Conservation (phyloP, 1,284 basidiomycete genomes). For the Trametes polyzona region DNA sequence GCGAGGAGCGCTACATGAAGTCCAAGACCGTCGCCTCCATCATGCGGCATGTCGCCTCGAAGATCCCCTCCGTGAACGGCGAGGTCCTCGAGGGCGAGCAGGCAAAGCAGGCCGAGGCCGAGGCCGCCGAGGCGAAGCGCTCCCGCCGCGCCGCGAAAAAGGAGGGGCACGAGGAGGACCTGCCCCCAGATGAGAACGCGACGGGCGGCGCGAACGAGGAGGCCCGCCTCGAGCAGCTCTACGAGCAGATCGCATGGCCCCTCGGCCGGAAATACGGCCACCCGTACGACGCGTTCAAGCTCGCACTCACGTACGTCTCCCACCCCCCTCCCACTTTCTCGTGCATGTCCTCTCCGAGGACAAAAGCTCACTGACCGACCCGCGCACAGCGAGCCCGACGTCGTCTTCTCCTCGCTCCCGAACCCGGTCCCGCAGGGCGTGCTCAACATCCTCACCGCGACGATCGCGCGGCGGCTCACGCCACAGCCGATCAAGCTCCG, state of each 20-base stretch:
- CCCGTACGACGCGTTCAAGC: conserved; percentile 98
- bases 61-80: conserved; percentile 57
- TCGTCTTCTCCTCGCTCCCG: conserved; percentile 78
- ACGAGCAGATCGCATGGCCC: conserved; percentile 94
- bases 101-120: conserved; percentile 43
- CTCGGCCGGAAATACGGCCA: conserved; percentile 93
- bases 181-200: conserved; percentile 36
- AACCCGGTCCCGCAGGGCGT: conserved; percentile 66
- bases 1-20: conserved; percentile 98
- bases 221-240: conserved; percentile 80
- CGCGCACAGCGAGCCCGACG: conserved; percentile 78
- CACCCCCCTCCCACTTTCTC: neutral
- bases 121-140: conserved; percentile 50
- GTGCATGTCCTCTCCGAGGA: neutral
- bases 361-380: conserved; percentile 1
- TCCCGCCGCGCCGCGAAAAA: conserved; percentile 47
- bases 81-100: conserved; percentile 49
- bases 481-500: conserved; percentile 99
- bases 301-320: conserved; percentile 82
- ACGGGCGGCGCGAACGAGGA: conserved; percentile 64
- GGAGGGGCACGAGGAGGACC: conserved; percentile 46
- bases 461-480: conserved; percentile 93
- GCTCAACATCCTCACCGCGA: conserved; percentile 73
- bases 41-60: conserved; percentile 92
- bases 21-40: conserved; percentile 95